Evolutionary conservation across 306 rosid genomes (phyloP).

Genomic region (Lablab purpureus): DNA sequence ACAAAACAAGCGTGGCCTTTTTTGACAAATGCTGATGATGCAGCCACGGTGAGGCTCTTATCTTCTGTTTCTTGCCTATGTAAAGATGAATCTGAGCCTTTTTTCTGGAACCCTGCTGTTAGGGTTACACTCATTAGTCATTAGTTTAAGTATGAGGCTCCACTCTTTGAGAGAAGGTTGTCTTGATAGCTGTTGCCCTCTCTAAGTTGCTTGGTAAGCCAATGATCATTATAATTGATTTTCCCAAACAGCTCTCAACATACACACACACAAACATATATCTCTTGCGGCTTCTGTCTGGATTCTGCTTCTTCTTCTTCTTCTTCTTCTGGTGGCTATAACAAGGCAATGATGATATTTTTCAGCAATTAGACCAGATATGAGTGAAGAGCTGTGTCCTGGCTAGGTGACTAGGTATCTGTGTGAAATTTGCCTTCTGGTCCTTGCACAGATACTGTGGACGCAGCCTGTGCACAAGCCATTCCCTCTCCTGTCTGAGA

Average conservation of each 20-base stretch:
- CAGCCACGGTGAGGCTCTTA: slow-evolving; percentile 35
- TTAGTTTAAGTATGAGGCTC: slow-evolving; percentile 49
- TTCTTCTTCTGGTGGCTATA: slow-evolving; percentile 2
- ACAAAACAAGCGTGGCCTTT: not conserved
- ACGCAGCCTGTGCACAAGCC: slow-evolving; percentile 33
- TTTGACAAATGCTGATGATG: slow-evolving; percentile 34
- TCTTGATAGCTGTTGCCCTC: slow-evolving; percentile 37
- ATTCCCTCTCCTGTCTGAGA: slow-evolving; percentile 30
- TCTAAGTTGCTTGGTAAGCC: slow-evolving; percentile 32
- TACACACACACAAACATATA: not conserved
- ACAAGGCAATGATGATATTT: slow-evolving; percentile 46
- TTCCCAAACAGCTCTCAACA: slow-evolving; percentile 36
- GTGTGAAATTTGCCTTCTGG: slow-evolving; percentile 20
- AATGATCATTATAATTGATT: slow-evolving; percentile 27
- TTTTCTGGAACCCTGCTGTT: not conserved
- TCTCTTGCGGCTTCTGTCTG: too few relatives aligned
- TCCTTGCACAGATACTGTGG: slow-evolving; percentile 16
- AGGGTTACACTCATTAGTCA: not conserved
- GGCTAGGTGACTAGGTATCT: slow-evolving; percentile 38
- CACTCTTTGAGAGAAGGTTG: slow-evolving; percentile 39
- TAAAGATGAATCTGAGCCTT: slow-evolving; percentile 41
- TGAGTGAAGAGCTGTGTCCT: slow-evolving; percentile 26
- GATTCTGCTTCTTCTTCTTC: not conserved
- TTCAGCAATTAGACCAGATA: slow-evolving; percentile 30
- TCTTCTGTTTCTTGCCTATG: slow-evolving; percentile 1